Base-by-base conservation (phyloP, 2,329 filamentous ascomycete genomes). In the Colletotrichum lentis region DNA sequence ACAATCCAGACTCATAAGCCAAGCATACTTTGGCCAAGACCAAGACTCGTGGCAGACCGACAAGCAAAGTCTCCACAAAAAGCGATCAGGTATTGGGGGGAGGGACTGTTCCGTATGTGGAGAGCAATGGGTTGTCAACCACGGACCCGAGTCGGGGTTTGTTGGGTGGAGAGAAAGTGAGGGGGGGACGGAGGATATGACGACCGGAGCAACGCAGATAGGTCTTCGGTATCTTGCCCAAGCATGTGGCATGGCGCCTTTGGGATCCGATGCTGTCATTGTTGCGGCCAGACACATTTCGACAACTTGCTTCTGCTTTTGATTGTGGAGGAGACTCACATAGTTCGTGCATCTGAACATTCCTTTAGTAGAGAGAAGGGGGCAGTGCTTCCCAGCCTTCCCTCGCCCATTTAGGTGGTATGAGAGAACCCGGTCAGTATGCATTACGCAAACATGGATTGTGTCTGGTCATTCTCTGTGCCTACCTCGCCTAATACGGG, bases 311-410 rank as follows among this genome's bases (percentile, higher is more conserved):
- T 43, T n/a, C 46, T 46, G 31, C 20, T 16, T 52, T 52, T 60
- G 16, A 24, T 22, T 37, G 20, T 12, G 22, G 56, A 22, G 43
- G 43, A 50, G 14, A 24, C 16, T 39, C 44, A 22, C 20, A 22
- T 37, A 10, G 37, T 52, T 31, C 57, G 27, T 53, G 5, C n/a
- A 53, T n/a, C 10, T 44, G 6, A 41, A 46, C 41, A 54, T 62
- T 62, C 49, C 27, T 66, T 66, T 44, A 43, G 12, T 65, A 54
- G n/a, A 41, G 39, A 46, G 31, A 43, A 18, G 24, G 18, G n/a
- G 59, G 27, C 35, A 50, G 43, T 58, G 22, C 14, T n/a, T n/a
- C n/a, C n/a, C n/a, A n/a, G n/a, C n/a, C n/a, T 57, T 46, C 2
- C 31, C 14, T 54, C 52, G 12, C 10, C 31, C 31, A 35, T 35